These are phyloP conservation scores for Lepidopterella palustris DNA, from an alignment of 495 filamentous ascomycete species.

Conservation along the genomic window DNA sequence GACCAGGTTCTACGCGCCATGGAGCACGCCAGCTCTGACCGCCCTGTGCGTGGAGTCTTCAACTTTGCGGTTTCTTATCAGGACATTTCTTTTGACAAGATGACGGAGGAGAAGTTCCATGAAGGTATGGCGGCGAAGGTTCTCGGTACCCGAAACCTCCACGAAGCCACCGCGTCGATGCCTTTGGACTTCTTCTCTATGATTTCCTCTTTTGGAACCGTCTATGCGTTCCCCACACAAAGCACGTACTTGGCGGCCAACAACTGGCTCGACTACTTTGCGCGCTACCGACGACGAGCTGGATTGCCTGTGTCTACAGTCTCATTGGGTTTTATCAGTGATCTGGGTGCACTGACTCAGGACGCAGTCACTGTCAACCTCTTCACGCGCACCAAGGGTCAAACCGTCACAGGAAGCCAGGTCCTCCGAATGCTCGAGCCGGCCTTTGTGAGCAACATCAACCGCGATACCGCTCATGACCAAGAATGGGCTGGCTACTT, in stretches of 20 bases:
- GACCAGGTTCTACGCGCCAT: constrained; percentile 8
- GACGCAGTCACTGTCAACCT: background rate
- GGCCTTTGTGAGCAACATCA: background rate
- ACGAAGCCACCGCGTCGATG: constrained; percentile 16
- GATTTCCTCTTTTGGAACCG: constrained; percentile 1
- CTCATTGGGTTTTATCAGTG: constrained; percentile 28
- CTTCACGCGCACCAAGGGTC: constrained; percentile 2
- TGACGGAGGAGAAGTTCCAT: constrained; percentile 11
- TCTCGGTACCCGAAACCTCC: constrained; percentile 17
- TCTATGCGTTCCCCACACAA: constrained; percentile 13
- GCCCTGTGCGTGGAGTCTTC: constrained; percentile 27
- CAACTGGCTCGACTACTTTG: constrained; percentile 20
- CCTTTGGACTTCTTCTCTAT: constrained; percentile 29
- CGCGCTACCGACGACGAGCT: constrained; percentile 19
- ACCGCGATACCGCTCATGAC: too few relatives aligned
- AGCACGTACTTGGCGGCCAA: constrained; percentile 18
- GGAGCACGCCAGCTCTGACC: background rate
- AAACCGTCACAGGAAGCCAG: background rate
- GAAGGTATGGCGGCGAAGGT: constrained; percentile 16
- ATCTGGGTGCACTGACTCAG: constrained; percentile 4
- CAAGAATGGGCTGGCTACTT: too few relatives aligned
- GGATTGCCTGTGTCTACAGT: constrained; percentile 24
- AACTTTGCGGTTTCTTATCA: constrained; percentile 23
- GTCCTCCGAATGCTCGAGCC: constrained; percentile 9
- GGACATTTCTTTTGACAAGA: constrained; percentile 26